phyloP scores from a whole-genome alignment of 2,329 filamentous ascomycete species.

The Penicillium olsonii region DNA sequence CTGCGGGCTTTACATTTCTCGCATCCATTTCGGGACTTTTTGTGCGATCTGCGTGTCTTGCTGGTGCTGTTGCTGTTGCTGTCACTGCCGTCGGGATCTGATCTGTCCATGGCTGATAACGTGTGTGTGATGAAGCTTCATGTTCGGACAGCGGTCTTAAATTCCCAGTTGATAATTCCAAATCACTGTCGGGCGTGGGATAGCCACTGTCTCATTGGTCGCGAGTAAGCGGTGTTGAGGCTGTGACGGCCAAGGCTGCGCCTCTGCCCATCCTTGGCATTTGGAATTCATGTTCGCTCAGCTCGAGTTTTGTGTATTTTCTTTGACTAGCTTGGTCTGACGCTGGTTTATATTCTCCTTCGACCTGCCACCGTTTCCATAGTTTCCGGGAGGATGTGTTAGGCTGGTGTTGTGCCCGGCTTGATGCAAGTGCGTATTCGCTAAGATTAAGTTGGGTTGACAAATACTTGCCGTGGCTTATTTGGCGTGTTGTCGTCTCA shows the following conservation, averaged over 20 bases:
- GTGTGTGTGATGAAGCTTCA: background rate
- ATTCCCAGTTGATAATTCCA: background rate
- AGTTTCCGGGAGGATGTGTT: background rate
- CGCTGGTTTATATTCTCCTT: too few species aligned
- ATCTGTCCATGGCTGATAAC: background rate
- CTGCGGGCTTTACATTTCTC: constrained; percentile 3
- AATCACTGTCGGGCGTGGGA: background rate
- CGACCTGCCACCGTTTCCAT: too few species aligned
- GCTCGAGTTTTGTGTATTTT: too few species aligned
- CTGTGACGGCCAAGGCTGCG: background rate
- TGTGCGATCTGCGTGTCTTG: constrained; percentile 3
- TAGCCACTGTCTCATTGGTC: background rate
- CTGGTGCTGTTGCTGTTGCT: background rate
- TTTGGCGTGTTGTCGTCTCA: too few species aligned
- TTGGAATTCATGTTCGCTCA: background rate
- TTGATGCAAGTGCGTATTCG: constrained; percentile 7
- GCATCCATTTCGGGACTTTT: constrained; percentile 2
- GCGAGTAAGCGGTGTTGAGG: background rate
- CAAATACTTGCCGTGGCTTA: background rate
- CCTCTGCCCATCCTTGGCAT: background rate
- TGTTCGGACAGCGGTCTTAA: too few species aligned
- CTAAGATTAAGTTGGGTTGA: too few species aligned
- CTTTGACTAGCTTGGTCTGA: too few species aligned
- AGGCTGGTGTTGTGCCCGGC: background rate
- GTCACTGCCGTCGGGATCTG: background rate